Conservation (phyloP, 805 yeast genomes). For the Ogataea thermomethanolica region DNA sequence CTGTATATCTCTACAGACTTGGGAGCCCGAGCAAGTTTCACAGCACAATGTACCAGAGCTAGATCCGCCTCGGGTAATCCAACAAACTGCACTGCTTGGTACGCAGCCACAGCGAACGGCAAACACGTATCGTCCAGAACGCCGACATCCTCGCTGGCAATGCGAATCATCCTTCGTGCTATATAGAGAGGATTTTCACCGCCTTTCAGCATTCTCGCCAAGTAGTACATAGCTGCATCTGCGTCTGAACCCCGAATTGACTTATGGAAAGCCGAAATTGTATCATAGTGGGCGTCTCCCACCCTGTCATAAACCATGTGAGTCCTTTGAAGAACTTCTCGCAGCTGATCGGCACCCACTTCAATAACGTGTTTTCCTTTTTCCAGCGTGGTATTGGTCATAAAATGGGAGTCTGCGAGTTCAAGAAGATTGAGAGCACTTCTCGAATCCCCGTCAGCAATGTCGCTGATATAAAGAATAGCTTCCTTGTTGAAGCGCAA, state of each 20-base stretch:
- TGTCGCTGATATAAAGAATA: conserved; percentile 61
- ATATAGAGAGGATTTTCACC: conserved; percentile 93
- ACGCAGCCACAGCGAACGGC: conserved; percentile 83
- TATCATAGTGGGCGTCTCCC: conserved; percentile 92
- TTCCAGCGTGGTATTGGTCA: conserved; percentile 12
- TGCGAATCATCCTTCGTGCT: conserved; percentile 86
- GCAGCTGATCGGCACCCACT: conserved; percentile 37
- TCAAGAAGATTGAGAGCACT: conserved; percentile 79
- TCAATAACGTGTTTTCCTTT: conserved; percentile 29
- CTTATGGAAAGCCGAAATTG: conserved; percentile 94
- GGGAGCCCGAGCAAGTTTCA: conserved; percentile 79
- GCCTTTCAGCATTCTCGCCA: conserved; percentile 83
- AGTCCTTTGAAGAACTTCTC: conserved; percentile 44
- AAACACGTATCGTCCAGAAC: conserved; percentile 75
- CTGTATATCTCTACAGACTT: conserved; percentile 85
- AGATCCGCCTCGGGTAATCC: conserved; percentile 96
- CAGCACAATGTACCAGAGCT: conserved; percentile 87
- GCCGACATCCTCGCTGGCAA: conserved; percentile 95
- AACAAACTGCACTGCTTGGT: conserved; percentile 81
- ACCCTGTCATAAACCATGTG: conserved; percentile 72
- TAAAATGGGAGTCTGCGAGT: conserved; percentile 55
- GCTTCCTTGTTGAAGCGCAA: conserved; percentile 54
- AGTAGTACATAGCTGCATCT: conserved; percentile 84
- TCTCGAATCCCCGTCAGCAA: conserved; percentile 88
- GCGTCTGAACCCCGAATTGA: conserved; percentile 85